Evolutionary conservation across 2,329 filamentous ascomycete species (phyloP).

Genomic region (Sclerotinia glacialis): DNA sequence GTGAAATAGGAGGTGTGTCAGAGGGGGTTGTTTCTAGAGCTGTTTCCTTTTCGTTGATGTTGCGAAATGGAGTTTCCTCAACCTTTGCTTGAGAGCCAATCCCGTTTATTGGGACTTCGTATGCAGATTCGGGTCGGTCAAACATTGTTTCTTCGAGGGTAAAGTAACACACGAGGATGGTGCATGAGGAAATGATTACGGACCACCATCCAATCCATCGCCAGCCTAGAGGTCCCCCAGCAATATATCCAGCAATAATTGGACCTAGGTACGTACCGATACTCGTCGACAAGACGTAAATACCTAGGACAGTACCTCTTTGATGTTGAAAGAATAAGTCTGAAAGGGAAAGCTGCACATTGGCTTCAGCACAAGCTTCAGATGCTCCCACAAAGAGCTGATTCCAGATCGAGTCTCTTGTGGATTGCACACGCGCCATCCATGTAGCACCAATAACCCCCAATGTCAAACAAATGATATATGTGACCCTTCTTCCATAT

Average conservation of each 20-base stretch:
- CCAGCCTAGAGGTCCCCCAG: conserved; percentile 50
- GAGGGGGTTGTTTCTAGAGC: conserved; percentile 22
- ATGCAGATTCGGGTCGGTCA: conserved; percentile 42
- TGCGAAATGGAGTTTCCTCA: neutral
- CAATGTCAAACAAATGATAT: conserved; percentile 50
- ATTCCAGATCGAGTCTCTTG: conserved; percentile 51
- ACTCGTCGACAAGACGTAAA: conserved; percentile 55
- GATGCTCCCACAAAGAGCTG: conserved; percentile 58
- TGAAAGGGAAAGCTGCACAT: conserved; percentile 55
- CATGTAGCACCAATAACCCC: conserved; percentile 52
- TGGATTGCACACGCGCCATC: conserved; percentile 48
- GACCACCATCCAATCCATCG: conserved; percentile 54
- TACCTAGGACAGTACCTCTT: conserved; percentile 51
- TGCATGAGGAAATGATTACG: conserved; percentile 48
- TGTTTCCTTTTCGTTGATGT: conserved; percentile 24
- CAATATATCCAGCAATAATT: conserved; percentile 51
- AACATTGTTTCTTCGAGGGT: conserved; percentile 53
- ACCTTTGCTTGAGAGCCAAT: conserved; percentile 17
- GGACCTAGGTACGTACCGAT: conserved; percentile 56
- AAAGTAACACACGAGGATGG: conserved; percentile 50
- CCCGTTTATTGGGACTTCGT: conserved; percentile 37
- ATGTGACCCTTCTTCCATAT: conserved; percentile 54
- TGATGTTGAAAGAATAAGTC: conserved; percentile 59
- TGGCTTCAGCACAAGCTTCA: conserved; percentile 54
- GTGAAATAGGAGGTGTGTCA: conserved; percentile 16